Evolutionary conservation across 768 basidiomycete genomes (phyloP).

Genomic region (Gloeopeniophorella convolvens): DNA sequence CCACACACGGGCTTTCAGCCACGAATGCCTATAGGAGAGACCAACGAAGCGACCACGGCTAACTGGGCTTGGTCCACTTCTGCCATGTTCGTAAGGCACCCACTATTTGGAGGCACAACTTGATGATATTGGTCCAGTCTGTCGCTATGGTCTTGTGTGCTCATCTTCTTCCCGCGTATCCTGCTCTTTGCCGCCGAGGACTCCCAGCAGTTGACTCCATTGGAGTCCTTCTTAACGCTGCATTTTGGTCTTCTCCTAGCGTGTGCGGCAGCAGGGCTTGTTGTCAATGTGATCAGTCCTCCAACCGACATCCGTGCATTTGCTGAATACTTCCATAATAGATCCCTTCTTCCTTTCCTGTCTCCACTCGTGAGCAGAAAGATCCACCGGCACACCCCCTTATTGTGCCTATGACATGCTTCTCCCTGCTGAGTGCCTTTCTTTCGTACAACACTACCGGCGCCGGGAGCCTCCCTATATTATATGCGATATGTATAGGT

Average conservation of each 20-base stretch:
- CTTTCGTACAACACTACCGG: constrained; percentile 56
- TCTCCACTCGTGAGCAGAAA: constrained; percentile 26
- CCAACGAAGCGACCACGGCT: constrained; percentile 8
- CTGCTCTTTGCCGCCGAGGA: constrained; percentile 48
- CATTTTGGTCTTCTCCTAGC: constrained; percentile 59
- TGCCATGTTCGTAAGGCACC: constrained; percentile 16
- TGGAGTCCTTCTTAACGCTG: constrained; percentile 64
- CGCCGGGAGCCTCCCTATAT: constrained; percentile 49
- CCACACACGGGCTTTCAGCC: not conserved
- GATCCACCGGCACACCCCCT: constrained; percentile 50
- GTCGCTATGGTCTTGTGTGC: constrained; percentile 21
- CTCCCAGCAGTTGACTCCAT: constrained; percentile 48
- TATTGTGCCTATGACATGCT: constrained; percentile 51
- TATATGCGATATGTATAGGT: constrained; percentile 44
- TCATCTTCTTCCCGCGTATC: constrained; percentile 51
- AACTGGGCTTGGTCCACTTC: constrained; percentile 18
- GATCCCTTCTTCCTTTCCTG: constrained; percentile 40
- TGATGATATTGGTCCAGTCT: constrained; percentile 18
- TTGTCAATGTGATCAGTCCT: constrained; percentile 45
- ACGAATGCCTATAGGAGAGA: not conserved
- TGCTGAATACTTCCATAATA: constrained; percentile 17
- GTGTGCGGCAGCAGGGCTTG: constrained; percentile 46
- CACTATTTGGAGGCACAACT: not conserved
- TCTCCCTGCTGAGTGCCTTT: constrained; percentile 49
- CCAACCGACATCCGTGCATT: not conserved